These are phyloP conservation scores for Hondaea fermentalgiana DNA, from an alignment of 108 stramenopile species.

Conservation along the genomic window DNA sequence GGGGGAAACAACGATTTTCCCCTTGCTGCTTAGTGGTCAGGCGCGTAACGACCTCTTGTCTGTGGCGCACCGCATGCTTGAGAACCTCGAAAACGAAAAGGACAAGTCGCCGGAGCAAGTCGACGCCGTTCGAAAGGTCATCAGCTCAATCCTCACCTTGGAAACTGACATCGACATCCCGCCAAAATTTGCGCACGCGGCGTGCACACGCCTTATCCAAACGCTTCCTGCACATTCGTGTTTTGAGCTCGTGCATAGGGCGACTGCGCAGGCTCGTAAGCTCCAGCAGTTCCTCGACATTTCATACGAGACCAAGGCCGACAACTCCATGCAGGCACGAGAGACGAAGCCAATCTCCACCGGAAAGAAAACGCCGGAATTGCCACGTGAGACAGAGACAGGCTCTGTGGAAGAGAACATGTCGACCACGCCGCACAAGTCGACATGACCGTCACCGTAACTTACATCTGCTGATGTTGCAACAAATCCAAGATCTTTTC, in stretches of 20 bases:
- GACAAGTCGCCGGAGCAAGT: too few species aligned
- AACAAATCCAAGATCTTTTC: too few species aligned
- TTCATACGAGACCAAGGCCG: not conserved
- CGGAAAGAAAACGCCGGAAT: too few species aligned
- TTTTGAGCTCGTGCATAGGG: not conserved
- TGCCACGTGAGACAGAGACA: too few species aligned
- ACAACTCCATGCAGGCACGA: not conserved
- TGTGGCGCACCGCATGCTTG: constrained; percentile 8
- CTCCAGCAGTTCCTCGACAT: not conserved
- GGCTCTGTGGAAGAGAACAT: too few species aligned
- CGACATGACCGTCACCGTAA: too few species aligned
- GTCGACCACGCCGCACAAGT: too few species aligned
- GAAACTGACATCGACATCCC: constrained; percentile 8
- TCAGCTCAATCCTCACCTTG: not conserved
- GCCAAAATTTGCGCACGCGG: not conserved
- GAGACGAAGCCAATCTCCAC: not conserved
- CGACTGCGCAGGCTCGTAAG: not conserved
- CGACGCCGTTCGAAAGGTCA: not conserved
- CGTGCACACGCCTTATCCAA: not conserved
- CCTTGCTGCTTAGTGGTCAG: not conserved
- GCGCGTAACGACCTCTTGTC: not conserved
- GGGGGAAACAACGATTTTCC: not conserved
- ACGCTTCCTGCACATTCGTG: not conserved
- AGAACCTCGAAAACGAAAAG: not conserved
- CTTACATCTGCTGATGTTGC: too few species aligned